These are phyloP conservation scores for Rhodotorula sp. DNA, from an alignment of 1,284 basidiomycete species.

Conservation along the genomic window DNA sequence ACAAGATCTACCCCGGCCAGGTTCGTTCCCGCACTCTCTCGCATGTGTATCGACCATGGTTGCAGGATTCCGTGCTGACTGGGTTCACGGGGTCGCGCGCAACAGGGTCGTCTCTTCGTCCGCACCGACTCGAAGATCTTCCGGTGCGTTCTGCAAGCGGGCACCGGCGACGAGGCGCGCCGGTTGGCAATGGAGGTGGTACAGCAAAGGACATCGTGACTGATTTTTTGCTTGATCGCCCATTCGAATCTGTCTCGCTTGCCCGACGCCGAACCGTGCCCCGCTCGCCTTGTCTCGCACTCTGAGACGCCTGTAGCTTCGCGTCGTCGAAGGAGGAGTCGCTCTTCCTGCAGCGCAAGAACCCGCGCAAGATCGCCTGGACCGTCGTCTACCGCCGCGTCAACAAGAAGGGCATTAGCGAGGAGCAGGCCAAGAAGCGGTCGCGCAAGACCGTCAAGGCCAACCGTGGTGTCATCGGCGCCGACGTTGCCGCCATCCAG, in stretches of 20 bases:
- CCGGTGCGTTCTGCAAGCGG: constrained; percentile 27
- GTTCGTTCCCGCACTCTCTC: constrained; percentile 45
- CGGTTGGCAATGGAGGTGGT: background rate
- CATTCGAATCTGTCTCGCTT: too few species aligned
- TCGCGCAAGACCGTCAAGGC: constrained; percentile 93
- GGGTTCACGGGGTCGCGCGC: too few species aligned
- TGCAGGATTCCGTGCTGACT: background rate
- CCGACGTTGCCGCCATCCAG: constrained; percentile 84
- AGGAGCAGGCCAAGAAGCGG: constrained; percentile 99
- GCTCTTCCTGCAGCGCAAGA: constrained; percentile 98
- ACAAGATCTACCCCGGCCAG: constrained; percentile 93
- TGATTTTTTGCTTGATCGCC: too few species aligned
- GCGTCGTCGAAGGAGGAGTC: constrained; percentile 84
- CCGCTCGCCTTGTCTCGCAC: too few species aligned
- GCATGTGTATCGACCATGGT: background rate
- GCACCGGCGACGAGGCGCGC: background rate
- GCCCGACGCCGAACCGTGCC: too few species aligned
- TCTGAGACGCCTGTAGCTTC: constrained; percentile 33
- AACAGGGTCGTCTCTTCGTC: constrained; percentile 76
- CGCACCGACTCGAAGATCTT: constrained; percentile 92
- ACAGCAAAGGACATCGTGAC: too few species aligned
- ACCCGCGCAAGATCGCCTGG: constrained; percentile 99
- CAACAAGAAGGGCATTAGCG: constrained; percentile 99
- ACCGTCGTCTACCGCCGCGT: constrained; percentile 90
- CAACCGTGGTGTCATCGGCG: constrained; percentile 96